These are phyloP conservation scores for Trichoderma sp. DNA, from an alignment of 2,329 filamentous ascomycete species.

Conservation along the genomic window DNA sequence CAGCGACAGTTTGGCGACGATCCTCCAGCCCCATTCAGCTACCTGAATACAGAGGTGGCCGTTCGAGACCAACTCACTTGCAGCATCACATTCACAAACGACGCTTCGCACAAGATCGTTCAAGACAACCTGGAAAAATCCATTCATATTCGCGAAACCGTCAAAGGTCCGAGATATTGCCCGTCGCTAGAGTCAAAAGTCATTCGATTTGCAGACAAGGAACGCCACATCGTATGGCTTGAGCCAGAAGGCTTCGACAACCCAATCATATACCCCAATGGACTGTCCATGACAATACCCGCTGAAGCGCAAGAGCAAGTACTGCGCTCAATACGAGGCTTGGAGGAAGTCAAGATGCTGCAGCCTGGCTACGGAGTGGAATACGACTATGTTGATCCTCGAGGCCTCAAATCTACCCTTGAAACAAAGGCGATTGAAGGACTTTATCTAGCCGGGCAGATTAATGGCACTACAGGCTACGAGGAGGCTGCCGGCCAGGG, in stretches of 20 bases:
- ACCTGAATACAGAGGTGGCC: conserved; percentile 76
- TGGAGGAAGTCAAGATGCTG: conserved; percentile 89
- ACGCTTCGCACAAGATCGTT: conserved; percentile 79
- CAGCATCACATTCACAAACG: conserved; percentile 85
- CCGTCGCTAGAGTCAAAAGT: conserved; percentile 95
- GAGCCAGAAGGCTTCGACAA: conserved; percentile 94
- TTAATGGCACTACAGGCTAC: conserved; percentile 97
- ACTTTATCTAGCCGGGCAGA: conserved; percentile 91
- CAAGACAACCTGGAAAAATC: conserved; percentile 91
- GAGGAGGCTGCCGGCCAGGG: conserved; percentile 97
- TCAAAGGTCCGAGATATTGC: conserved; percentile 93
- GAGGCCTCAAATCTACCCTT: conserved; percentile 81
- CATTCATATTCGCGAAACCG: conserved; percentile 92
- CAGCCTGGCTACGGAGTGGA: conserved; percentile 97
- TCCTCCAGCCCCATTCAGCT: conserved; percentile 88
- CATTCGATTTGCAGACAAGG: conserved; percentile 80
- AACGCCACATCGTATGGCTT: conserved; percentile 89
- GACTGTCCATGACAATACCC: conserved; percentile 95
- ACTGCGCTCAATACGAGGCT: conserved; percentile 82
- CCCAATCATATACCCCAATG: conserved; percentile 92
- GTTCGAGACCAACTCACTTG: conserved; percentile 85
- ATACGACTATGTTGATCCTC: conserved; percentile 97
- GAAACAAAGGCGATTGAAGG: conserved; percentile 92
- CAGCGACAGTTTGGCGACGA: conserved; percentile 80
- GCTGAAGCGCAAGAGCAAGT: conserved; percentile 82